Percentiles rank a stretch among this genome's conserved stretches.
phyloP scores from a whole-genome alignment of 495 filamentous ascomycete genomes.

The Aspergillus baeticus region DNA sequence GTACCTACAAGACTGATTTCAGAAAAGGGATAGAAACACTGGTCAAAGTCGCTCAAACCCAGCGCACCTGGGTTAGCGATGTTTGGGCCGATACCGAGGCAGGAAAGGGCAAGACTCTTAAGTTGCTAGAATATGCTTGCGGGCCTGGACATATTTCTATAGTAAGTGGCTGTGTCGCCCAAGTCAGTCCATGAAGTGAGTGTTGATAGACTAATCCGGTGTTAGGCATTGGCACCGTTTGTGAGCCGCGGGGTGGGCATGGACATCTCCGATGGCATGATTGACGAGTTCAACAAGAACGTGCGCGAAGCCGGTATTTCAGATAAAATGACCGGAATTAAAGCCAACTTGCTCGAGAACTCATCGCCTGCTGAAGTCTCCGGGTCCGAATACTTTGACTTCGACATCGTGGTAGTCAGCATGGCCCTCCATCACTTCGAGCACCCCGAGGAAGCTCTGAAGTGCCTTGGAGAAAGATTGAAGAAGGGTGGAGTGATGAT shows the following conservation, averaged over 20 bases:
- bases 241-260: slow-evolving; percentile 61
- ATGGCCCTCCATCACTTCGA: slow-evolving; percentile 74
- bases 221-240: slow-evolving; percentile 57
- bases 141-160: slow-evolving; percentile 64
- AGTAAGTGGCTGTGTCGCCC: slow-evolving; percentile 28
- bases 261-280: slow-evolving; percentile 68
- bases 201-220: background rate
- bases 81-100: slow-evolving; percentile 48
- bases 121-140: slow-evolving; percentile 74
- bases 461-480: slow-evolving; percentile 56
- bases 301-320: slow-evolving; percentile 38
- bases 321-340: slow-evolving; percentile 54
- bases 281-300: slow-evolving; percentile 54
- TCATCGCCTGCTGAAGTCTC: slow-evolving; percentile 38
- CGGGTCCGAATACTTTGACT: slow-evolving; percentile 50
- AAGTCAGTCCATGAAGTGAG: too few species aligned
- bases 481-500: slow-evolving; percentile 61
- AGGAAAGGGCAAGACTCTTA: slow-evolving; percentile 45
- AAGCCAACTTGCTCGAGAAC: slow-evolving; percentile 56
- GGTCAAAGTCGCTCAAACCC: slow-evolving; percentile 39
- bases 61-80: slow-evolving; percentile 62
- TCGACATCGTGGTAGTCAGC: slow-evolving; percentile 65
- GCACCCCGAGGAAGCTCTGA: slow-evolving; percentile 53
- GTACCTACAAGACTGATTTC: slow-evolving; percentile 46
- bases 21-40: slow-evolving; percentile 30